These are phyloP conservation scores for Podaxis sp. DNA, from an alignment of 768 basidiomycete genomes.

Conservation along the genomic window DNA sequence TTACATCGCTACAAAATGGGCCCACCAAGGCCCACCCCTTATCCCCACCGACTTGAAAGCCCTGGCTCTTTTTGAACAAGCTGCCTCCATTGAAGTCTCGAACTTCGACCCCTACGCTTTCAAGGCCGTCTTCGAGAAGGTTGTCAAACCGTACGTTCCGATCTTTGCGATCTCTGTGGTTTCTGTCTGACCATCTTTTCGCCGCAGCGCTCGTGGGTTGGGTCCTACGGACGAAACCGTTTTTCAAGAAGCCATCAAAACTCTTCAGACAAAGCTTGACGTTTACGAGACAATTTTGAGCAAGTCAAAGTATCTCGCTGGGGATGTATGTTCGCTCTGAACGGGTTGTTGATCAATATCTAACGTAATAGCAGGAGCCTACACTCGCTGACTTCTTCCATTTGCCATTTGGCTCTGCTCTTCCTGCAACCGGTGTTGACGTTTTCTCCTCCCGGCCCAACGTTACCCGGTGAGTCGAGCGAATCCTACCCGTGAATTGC, in stretches of 20 bases:
- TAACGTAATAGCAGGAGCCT: constrained; percentile 27
- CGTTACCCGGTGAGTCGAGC: constrained; percentile 35
- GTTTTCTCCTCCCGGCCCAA: constrained; percentile 41
- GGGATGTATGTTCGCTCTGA: constrained; percentile 41
- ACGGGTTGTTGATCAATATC: background rate
- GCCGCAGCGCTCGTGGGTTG: constrained; percentile 7
- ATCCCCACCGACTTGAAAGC: constrained; percentile 49
- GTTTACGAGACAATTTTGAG: constrained; percentile 53
- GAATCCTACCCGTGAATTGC: background rate
- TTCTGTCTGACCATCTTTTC: background rate
- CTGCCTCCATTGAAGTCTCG: constrained; percentile 48
- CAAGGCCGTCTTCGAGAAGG: constrained; percentile 44
- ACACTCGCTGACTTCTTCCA: constrained; percentile 51
- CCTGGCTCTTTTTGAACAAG: constrained; percentile 44
- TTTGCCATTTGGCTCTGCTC: constrained; percentile 35
- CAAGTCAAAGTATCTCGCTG: constrained; percentile 55
- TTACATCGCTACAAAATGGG: constrained; percentile 58
- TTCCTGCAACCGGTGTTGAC: constrained; percentile 25
- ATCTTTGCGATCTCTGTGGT: background rate
- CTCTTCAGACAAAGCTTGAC: constrained; percentile 41
- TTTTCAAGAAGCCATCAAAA: constrained; percentile 26
- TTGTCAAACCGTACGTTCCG: constrained; percentile 48
- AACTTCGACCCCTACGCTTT: constrained; percentile 48
- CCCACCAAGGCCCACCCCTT: constrained; percentile 47
- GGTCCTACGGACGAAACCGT: constrained; percentile 23